Base-by-base conservation (phyloP, 257 asterid species). In the Gentiana dahurica region DNA sequence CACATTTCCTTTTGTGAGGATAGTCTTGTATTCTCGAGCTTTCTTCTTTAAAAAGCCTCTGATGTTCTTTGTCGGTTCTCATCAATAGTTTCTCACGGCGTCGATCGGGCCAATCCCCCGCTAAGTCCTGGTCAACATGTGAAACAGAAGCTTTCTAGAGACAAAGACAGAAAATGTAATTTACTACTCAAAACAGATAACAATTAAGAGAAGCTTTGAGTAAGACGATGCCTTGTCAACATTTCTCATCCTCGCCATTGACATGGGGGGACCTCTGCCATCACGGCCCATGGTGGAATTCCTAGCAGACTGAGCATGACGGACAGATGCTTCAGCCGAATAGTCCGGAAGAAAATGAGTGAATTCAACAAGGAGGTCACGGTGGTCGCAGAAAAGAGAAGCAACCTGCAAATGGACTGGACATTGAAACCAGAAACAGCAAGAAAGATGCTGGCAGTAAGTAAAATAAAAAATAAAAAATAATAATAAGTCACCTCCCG, bases 301-400 rank as follows among this genome's bases (percentile, higher is more conserved):
- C 73, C 81, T 72, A 62, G 75, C 77, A 73, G 67, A 65, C 61
- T 67, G 87, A 49, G 74, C 68, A 71, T 46, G 46, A 71, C 68
- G 83, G 61, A 62, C 50, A 58, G 86, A 69, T 44, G 78, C 85
- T 57, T 83, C 70, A 35, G 90, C 89, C 34, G 85, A 69, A 54
- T 81, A 62, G 72, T 84, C 86, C 53, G 97, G 99, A 65, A 93
- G 72, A 74, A 93, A 89, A 73, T 82, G 95, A 65, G 85, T 73
- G 79, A 93, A 93, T 75, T 93, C 97, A 47, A 73, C 91, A 73
- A 93, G 99, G 57, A 89, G 82, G 77, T 93, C 99, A 60, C 78
- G 70, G 63, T 93, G 94, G 68, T 77, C 85, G 60, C 68, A 77
- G 69, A 93, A 83, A 56, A 93, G 97, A 75, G 70, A 71, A 56